Evolutionary conservation across 2,329 filamentous ascomycete species (phyloP).

Genomic region (Aspergillus uvarum): DNA sequence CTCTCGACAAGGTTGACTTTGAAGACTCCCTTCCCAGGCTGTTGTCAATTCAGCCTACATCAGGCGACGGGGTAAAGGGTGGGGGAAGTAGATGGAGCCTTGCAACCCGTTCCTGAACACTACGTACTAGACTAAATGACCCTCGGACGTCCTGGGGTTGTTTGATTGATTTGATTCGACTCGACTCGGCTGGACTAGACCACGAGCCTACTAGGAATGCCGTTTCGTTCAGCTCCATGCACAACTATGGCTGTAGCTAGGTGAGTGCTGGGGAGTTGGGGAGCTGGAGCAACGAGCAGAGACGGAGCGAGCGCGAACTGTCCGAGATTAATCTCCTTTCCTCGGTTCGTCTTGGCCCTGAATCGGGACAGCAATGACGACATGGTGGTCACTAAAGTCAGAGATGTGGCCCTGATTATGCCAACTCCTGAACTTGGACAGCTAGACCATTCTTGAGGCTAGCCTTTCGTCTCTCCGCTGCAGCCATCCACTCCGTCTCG

Average conservation of each 20-base stretch:
- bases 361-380: not conserved
- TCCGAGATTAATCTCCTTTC: not conserved
- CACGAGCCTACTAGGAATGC: not conserved
- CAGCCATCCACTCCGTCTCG: slow-evolving; percentile 4
- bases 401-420: not conserved
- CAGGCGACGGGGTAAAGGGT: slow-evolving; percentile 13
- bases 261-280: too few relatives aligned
- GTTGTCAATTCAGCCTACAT: slow-evolving; percentile 27
- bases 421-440: not conserved
- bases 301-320: not conserved
- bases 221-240: too few relatives aligned
- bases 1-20: slow-evolving; percentile 13
- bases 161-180: not conserved
- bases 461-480: not conserved
- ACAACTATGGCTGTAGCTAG: too few relatives aligned
- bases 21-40: slow-evolving; percentile 15
- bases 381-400: not conserved
- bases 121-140: slow-evolving; percentile 1
- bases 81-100: slow-evolving; percentile 18
- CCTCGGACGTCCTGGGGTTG: slow-evolving; percentile 8
- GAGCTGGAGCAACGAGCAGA: not conserved
- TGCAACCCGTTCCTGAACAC: slow-evolving; percentile 10
- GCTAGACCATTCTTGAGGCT: not conserved
- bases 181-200: not conserved
- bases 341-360: not conserved